These are phyloP conservation scores for Russula dissimulans DNA, from an alignment of 768 basidiomycete species.

Conservation along the genomic window DNA sequence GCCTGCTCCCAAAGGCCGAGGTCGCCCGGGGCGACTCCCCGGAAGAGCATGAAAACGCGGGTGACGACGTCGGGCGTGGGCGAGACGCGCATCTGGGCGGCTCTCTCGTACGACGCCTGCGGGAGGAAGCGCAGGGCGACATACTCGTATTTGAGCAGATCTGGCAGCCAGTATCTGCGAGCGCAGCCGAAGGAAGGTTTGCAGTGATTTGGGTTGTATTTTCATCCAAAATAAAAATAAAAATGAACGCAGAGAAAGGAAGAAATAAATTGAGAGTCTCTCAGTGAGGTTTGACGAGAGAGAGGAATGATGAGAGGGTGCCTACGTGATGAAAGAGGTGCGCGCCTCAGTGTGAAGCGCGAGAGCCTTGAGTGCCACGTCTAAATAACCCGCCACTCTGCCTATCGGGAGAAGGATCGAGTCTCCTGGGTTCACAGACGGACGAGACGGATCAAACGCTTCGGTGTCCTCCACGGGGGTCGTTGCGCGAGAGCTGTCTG, in stretches of 20 bases:
- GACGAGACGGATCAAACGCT: conserved; percentile 2
- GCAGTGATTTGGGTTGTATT: too few species aligned
- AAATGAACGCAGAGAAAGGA: too few species aligned
- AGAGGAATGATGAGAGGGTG: conserved; percentile 10
- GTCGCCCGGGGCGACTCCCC: conserved; percentile 26
- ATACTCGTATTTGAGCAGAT: conserved; percentile 31
- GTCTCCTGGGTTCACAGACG: not conserved
- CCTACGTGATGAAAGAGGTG: conserved; percentile 39
- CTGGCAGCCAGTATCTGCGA: conserved; percentile 35
- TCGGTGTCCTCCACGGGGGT: not conserved
- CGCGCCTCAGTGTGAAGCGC: conserved; percentile 36
- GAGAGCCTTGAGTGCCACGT: conserved; percentile 27
- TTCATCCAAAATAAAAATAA: too few species aligned
- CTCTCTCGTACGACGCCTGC: conserved; percentile 33
- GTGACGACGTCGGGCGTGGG: conserved; percentile 37
- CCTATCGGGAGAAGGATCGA: conserved; percentile 23
- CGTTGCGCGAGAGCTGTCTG: not conserved
- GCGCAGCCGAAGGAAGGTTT: too few species aligned
- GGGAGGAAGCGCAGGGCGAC: conserved; percentile 39
- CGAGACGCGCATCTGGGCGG: conserved; percentile 31
- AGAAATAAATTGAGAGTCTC: too few species aligned
- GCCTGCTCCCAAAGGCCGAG: conserved; percentile 23
- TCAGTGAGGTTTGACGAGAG: conserved; percentile 11
- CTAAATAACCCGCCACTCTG: conserved; percentile 30
- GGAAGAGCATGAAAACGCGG: conserved; percentile 42